Percentiles rank a stretch among this genome's conserved stretches.
Evolutionary conservation across 192 early-diverging fungal genomes (phyloP).

Genomic region (Jimgerdemannia lactiflua): DNA sequence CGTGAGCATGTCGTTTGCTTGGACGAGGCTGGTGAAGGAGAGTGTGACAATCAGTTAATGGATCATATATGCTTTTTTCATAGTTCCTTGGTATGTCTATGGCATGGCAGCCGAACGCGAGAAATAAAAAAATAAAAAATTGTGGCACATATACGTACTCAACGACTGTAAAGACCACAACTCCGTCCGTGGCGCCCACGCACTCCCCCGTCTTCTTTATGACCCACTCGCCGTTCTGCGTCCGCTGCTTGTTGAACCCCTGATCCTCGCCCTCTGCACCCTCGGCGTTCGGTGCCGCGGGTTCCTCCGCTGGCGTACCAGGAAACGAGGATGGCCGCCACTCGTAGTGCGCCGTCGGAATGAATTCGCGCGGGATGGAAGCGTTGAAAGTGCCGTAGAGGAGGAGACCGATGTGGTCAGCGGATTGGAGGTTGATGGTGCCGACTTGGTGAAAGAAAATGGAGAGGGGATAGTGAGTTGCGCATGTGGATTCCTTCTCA

Average conservation of each 20-base stretch:
- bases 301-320: constrained; percentile 25
- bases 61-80: too few relatives aligned
- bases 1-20: constrained; percentile 80
- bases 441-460: constrained; percentile 43
- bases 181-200: constrained; percentile 59
- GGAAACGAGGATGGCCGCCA: constrained; percentile 58
- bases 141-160: constrained; percentile 44
- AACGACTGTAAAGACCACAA: constrained; percentile 69
- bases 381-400: constrained; percentile 96
- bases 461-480: neutral
- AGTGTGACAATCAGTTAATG: too few relatives aligned
- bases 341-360: constrained; percentile 68
- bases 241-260: constrained; percentile 11
- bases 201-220: constrained; percentile 58
- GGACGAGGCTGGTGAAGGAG: constrained; percentile 55
- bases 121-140: neutral
- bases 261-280: constrained; percentile 20
- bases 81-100: neutral
- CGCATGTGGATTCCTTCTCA: neutral
- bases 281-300: constrained; percentile 22
- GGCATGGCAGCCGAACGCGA: neutral
- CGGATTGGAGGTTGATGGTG: constrained; percentile 88
- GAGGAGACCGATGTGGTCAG: constrained; percentile 92
- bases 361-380: constrained; percentile 82
- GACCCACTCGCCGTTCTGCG: constrained; percentile 69